phyloP scores from a whole-genome alignment of 2,329 filamentous ascomycete genomes.

The Dothidotthia symphoricarpi region DNA sequence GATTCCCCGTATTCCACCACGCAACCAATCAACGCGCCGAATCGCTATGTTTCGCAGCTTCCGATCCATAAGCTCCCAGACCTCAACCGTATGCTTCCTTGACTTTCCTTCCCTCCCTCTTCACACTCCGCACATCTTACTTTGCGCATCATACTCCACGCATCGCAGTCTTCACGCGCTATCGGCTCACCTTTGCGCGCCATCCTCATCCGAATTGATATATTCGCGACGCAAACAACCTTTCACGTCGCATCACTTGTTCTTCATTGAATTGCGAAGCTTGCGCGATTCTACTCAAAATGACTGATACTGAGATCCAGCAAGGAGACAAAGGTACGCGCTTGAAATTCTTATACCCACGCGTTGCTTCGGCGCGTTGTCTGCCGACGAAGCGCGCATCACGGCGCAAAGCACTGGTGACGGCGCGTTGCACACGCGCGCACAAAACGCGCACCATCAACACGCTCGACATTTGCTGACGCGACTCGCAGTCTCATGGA shows the following conservation, averaged over 20 bases:
- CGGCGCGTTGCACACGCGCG: slow-evolving; percentile 5
- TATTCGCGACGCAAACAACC: slow-evolving; percentile 21
- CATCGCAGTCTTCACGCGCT: slow-evolving; percentile 26
- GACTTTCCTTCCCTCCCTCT: slow-evolving; percentile 22
- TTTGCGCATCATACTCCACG: slow-evolving; percentile 8
- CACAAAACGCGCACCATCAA: slow-evolving; percentile 16
- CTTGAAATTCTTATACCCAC: neutral
- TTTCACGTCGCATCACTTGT: slow-evolving; percentile 33
- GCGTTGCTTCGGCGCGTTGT: neutral
- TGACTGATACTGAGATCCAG: slow-evolving; percentile 39
- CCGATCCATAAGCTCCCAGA: slow-evolving; percentile 29
- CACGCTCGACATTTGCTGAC: slow-evolving; percentile 7
- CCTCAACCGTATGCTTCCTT: slow-evolving; percentile 15
- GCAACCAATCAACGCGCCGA: slow-evolving; percentile 26
- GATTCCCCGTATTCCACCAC: slow-evolving; percentile 25
- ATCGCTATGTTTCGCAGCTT: slow-evolving; percentile 33
- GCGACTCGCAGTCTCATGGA: slow-evolving; percentile 59
- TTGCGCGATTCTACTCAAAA: slow-evolving; percentile 19
- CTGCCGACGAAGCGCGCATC: neutral
- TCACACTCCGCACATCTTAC: slow-evolving; percentile 13
- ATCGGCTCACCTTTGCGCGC: slow-evolving; percentile 15
- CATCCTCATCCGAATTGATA: slow-evolving; percentile 23
- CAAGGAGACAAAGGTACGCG: slow-evolving; percentile 40
- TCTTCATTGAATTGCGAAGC: slow-evolving; percentile 18
- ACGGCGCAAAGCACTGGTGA: slow-evolving; percentile 4